These are phyloP conservation scores for Cavenderia fasciculata DNA, from an alignment of 78 protist species.

Conservation along the genomic window DNA sequence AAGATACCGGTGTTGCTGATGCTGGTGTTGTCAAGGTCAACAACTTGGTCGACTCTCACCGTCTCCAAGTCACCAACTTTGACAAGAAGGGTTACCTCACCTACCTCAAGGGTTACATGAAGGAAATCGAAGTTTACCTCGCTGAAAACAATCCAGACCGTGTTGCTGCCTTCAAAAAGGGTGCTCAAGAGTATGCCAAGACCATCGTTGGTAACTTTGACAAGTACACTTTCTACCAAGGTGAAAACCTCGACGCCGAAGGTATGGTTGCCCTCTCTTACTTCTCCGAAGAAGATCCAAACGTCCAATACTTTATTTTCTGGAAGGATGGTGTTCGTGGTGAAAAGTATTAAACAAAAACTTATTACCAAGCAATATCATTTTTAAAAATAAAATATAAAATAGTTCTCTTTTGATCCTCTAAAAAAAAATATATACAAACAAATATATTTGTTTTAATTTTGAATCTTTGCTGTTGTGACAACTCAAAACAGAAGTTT, in stretches of 20 bases:
- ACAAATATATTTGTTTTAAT: no score
- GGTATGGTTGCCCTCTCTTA: slow-evolving; percentile 75
- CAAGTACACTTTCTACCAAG: slow-evolving; percentile 79
- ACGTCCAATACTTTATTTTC: slow-evolving; percentile 68
- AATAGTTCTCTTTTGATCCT: no score
- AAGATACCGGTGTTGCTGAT: slow-evolving; percentile 27
- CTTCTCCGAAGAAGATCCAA: slow-evolving; percentile 75
- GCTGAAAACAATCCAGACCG: slow-evolving; percentile 74
- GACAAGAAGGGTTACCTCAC: slow-evolving; percentile 84
- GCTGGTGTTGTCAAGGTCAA: slow-evolving; percentile 36
- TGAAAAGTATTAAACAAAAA: slow-evolving; percentile 68
- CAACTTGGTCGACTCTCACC: slow-evolving; percentile 66
- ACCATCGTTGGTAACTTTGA: slow-evolving; percentile 69
- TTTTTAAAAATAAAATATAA: no score
- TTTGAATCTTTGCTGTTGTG: no score
- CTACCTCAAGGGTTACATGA: slow-evolving; percentile 89
- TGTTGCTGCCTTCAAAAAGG: slow-evolving; percentile 75
- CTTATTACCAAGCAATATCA: no score
- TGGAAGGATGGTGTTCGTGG: slow-evolving; percentile 82
- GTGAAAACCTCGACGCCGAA: slow-evolving; percentile 84
- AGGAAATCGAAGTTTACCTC: slow-evolving; percentile 48
- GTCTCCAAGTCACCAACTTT: slow-evolving; percentile 39
- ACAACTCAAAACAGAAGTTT: not conserved
- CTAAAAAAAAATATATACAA: no score
- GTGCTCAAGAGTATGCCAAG: slow-evolving; percentile 73